Evolutionary conservation across 306 rosid species (phyloP).

Genomic region (Astragalus glycyphyllos): DNA sequence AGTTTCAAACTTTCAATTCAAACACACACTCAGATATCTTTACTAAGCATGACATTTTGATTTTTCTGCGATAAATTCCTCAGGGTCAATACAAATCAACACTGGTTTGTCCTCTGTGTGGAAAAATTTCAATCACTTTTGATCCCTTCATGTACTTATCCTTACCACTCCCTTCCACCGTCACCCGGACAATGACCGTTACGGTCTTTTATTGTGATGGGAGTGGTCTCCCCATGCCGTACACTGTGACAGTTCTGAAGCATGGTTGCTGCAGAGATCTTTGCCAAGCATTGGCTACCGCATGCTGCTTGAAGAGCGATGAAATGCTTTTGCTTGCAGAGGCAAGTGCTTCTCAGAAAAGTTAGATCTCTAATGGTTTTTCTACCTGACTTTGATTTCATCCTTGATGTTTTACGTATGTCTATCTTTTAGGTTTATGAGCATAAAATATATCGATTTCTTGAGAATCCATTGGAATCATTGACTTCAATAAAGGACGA

Average conservation of each 20-base stretch:
- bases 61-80: conserved; percentile 40
- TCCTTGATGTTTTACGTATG: conserved; percentile 39
- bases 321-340: conserved; percentile 94
- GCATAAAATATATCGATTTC: conserved; percentile 72
- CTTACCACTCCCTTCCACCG: conserved; percentile 92
- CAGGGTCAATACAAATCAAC: conserved; percentile 99
- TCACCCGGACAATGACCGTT: conserved; percentile 77
- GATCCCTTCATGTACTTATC: conserved; percentile 99
- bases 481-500: conserved; percentile 85
- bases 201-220: conserved; percentile 90
- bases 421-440: conserved; percentile 70
- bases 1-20: conserved; percentile 24
- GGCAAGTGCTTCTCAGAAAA: conserved; percentile 54
- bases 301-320: conserved; percentile 90
- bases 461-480: conserved; percentile 69
- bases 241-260: conserved; percentile 70
- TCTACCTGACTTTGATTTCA: conserved; percentile 25
- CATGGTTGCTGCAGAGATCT: conserved; percentile 84
- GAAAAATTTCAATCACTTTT: conserved; percentile 93
- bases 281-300: conserved; percentile 61
- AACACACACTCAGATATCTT: conserved; percentile 21
- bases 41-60: conserved; percentile 18
- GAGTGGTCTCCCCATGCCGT: conserved; percentile 89
- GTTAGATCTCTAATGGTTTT: conserved; percentile 19
- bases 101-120: conserved; percentile 89